These are phyloP conservation scores for Physcia stellaris DNA, from an alignment of 495 filamentous ascomycete species.

Conservation along the genomic window DNA sequence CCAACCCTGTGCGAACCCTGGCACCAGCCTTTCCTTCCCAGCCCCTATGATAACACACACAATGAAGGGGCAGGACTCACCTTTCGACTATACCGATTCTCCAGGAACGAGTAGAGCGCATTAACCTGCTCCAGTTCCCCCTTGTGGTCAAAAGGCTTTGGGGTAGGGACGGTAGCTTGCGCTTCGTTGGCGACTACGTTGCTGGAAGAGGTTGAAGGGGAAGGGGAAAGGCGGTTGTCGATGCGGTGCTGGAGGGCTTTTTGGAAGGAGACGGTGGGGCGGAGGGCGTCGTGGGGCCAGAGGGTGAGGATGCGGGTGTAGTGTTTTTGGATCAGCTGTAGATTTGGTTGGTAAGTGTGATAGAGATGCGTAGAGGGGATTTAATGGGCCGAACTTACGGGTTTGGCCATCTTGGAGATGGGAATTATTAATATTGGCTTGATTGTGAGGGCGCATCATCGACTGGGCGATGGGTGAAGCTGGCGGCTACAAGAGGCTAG, in stretches of 20 bases:
- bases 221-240: constrained; percentile 18
- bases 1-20: too few species aligned
- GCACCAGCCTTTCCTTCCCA: too few species aligned
- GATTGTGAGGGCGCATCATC: too few species aligned
- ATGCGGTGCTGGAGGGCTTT: constrained; percentile 51
- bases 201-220: constrained; percentile 5
- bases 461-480: too few species aligned
- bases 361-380: neutral
- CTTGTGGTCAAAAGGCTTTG: constrained; percentile 18
- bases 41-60: too few species aligned
- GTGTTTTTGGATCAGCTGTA: constrained; percentile 33
- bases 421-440: constrained; percentile 20
- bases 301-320: constrained; percentile 54
- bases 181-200: constrained; percentile 14
- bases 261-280: constrained; percentile 66
- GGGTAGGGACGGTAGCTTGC: constrained; percentile 11
- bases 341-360: neutral
- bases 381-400: constrained; percentile 1
- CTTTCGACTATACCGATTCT: constrained; percentile 54
- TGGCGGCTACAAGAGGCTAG: too few species aligned
- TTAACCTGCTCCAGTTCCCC: constrained; percentile 44
- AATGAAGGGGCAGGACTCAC: too few species aligned
- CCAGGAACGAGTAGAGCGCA: constrained; percentile 60
- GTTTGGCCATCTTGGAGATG: constrained; percentile 8
- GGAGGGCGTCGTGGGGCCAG: constrained; percentile 69